Conservation (phyloP, 768 basidiomycete species). For the Tephrocybe sp. region DNA sequence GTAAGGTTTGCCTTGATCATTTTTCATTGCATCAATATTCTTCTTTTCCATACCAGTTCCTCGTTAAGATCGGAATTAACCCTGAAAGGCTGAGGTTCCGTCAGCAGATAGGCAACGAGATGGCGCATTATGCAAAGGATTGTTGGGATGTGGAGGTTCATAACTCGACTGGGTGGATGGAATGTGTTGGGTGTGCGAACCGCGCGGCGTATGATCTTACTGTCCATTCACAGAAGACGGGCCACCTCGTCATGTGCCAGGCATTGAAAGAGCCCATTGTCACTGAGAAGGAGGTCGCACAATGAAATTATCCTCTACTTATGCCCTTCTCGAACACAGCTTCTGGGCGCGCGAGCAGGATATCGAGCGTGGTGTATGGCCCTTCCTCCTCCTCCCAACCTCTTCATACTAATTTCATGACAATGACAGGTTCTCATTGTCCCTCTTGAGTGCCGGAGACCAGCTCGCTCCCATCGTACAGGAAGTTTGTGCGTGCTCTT, state of each 20-base stretch:
- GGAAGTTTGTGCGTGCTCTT: slow-evolving; percentile 78
- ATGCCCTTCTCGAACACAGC: slow-evolving; percentile 90
- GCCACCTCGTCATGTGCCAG: slow-evolving; percentile 83
- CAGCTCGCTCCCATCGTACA: slow-evolving; percentile 81
- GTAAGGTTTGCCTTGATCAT: slow-evolving; percentile 19
- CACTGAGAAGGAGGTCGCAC: slow-evolving; percentile 73
- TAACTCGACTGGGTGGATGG: slow-evolving; percentile 89
- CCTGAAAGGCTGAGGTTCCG: slow-evolving; percentile 83
- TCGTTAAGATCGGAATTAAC: slow-evolving; percentile 89
- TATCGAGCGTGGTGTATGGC: slow-evolving; percentile 79
- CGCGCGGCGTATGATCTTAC: slow-evolving; percentile 95
- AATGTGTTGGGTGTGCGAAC: slow-evolving; percentile 99
- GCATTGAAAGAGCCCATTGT: slow-evolving; percentile 83
- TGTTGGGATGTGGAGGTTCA: slow-evolving; percentile 99
- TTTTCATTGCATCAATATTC: slow-evolving; percentile 1
- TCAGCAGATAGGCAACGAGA: slow-evolving; percentile 98
- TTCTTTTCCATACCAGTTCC: slow-evolving; percentile 72
- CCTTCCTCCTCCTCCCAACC: slow-evolving; percentile 80
- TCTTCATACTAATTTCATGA: slow-evolving; percentile 81
- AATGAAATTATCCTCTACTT: slow-evolving; percentile 82
- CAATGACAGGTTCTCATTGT: slow-evolving; percentile 84
- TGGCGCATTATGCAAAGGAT: slow-evolving; percentile 99
- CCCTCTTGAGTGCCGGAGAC: slow-evolving; percentile 80
- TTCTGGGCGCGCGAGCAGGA: slow-evolving; percentile 96
- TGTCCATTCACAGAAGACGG: slow-evolving; percentile 84